Percentiles rank a stretch among this genome's conserved stretches.
These are phyloP conservation scores for Boletellus sp. DNA, from an alignment of 768 basidiomycete species.

Conservation along the genomic window DNA sequence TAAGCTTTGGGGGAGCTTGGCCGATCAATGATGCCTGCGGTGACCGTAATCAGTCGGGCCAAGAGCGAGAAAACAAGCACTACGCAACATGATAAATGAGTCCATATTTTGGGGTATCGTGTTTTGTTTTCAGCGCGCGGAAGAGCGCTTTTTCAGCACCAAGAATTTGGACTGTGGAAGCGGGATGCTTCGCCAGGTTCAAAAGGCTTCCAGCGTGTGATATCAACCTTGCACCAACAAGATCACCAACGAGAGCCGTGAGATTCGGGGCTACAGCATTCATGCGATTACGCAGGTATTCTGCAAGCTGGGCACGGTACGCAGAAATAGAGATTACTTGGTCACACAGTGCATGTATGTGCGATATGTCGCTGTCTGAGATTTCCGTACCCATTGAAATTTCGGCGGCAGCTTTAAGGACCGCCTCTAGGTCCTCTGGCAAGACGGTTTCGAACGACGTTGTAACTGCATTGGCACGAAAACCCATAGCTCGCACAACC, in stretches of 20 bases:
- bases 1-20: conserved; percentile 95
- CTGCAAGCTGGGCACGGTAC: conserved; percentile 92
- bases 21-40: conserved; percentile 87
- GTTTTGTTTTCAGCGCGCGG: conserved; percentile 74
- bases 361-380: conserved; percentile 92
- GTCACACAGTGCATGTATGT: conserved; percentile 95
- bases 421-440: conserved; percentile 94
- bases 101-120: conserved; percentile 98
- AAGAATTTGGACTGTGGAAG: conserved; percentile 74
- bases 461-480: conserved; percentile 87
- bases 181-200: conserved; percentile 70
- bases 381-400: conserved; percentile 99
- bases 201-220: conserved; percentile 71
- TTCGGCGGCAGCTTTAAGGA: conserved; percentile 93
- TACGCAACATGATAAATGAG: conserved; percentile 90
- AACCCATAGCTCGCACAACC: conserved; percentile 89
- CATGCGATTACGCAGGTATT: conserved; percentile 98
- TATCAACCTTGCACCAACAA: conserved; percentile 73
- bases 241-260: conserved; percentile 77
- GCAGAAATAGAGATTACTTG: conserved; percentile 96
- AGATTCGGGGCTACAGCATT: conserved; percentile 96
- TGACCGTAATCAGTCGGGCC: conserved; percentile 4
- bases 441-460: conserved; percentile 88
- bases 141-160: conserved; percentile 78
- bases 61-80: not conserved